Evolutionary conservation across 2,329 filamentous ascomycete species (phyloP).

Genomic region (Xylaria sp.): DNA sequence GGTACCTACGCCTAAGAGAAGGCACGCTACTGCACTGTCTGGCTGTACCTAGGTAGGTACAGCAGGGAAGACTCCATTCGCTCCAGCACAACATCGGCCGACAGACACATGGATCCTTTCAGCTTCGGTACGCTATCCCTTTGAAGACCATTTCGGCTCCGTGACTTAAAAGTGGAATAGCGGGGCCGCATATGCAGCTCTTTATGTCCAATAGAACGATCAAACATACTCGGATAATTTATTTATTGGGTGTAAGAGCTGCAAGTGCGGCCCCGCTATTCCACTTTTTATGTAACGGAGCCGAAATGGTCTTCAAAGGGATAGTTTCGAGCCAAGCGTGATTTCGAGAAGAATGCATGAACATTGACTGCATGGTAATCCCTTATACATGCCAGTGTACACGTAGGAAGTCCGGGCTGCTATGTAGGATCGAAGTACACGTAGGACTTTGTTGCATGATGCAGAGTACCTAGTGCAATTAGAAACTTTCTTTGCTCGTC

Average conservation of each 20-base stretch:
- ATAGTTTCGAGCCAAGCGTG: neutral
- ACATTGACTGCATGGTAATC: neutral
- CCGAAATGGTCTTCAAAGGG: no score
- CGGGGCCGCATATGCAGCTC: no score
- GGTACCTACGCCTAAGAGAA: conserved; percentile 3
- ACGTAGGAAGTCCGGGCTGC: neutral
- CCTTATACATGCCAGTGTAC: neutral
- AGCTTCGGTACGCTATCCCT: neutral
- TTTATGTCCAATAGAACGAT: no score
- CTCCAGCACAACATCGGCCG: neutral
- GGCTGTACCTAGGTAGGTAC: neutral
- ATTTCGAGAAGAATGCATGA: conserved; percentile 17
- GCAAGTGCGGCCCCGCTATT: no score
- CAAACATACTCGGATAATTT: no score
- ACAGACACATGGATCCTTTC: neutral
- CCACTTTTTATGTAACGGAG: no score
- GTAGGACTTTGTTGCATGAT: conserved; percentile 1
- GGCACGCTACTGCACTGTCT: neutral
- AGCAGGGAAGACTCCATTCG: neutral
- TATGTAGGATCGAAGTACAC: neutral
- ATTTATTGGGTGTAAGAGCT: no score
- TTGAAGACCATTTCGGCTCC: no score
- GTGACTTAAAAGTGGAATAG: no score
- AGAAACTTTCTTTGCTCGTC: neutral
- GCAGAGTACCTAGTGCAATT: neutral